A percentile compares a stretch with the other conserved stretches of the same genome.
Conservation (phyloP, 129 eudicot species). For the Tagetes erecta region DNA sequence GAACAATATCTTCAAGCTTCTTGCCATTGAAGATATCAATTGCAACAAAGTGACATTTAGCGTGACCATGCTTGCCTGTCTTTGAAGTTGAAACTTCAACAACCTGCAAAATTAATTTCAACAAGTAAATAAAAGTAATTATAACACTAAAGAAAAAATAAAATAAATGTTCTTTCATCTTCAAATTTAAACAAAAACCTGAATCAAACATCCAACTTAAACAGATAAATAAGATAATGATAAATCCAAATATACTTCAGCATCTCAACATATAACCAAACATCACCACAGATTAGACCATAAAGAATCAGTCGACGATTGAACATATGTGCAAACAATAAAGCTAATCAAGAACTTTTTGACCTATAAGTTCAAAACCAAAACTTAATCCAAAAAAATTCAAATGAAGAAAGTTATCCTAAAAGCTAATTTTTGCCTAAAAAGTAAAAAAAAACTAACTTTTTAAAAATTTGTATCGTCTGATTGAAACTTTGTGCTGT, state of each 20-base stretch:
- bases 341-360: background rate
- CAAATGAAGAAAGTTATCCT: background rate
- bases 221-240: background rate
- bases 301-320: background rate
- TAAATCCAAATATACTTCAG: background rate
- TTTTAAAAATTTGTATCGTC: too few species aligned
- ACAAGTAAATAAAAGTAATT: background rate
- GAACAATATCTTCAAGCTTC: constrained; percentile 80
- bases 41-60: constrained; percentile 80
- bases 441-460: too few species aligned
- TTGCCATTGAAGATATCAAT: constrained; percentile 73
- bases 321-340: background rate
- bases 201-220: background rate
- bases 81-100: constrained; percentile 82
- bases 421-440: too few species aligned
- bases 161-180: background rate
- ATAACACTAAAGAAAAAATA: background rate
- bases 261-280: background rate
- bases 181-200: background rate
- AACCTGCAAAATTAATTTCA: constrained; percentile 38
- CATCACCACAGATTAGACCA: background rate
- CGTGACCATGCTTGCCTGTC: constrained; percentile 81
- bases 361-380: background rate
- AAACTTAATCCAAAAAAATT: background rate
- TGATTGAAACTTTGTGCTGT: too few species aligned